Evolutionary conservation across 225 moss, liverwort and hornwort species (phyloP).

Genomic region (Pleurozium schreberi): DNA sequence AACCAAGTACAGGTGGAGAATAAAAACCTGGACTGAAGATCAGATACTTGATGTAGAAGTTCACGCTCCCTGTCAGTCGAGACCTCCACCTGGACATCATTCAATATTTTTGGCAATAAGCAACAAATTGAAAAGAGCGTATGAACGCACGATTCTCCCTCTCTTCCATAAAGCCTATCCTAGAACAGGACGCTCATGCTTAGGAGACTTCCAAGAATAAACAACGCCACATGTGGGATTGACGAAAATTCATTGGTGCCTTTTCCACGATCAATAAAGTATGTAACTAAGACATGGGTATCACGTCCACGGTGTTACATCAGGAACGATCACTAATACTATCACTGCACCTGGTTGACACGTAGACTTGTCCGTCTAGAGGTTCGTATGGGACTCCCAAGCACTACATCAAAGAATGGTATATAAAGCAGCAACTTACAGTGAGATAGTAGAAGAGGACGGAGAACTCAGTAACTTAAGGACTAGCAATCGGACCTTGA

Average conservation of each 20-base stretch:
- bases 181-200: not conserved
- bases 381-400: not conserved
- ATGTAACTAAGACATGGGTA: not conserved
- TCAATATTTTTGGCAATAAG: not conserved
- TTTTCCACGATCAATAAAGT: not conserved
- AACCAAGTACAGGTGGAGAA: not conserved
- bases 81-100: conserved; percentile 24
- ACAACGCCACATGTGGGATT: not conserved
- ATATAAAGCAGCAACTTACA: not conserved
- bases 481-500: not conserved
- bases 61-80: conserved; percentile 46
- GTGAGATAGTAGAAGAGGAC: not conserved
- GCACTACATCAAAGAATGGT: conserved; percentile 12
- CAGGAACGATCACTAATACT: conserved; percentile 13
- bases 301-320: not conserved
- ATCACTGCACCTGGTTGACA: conserved; percentile 24
- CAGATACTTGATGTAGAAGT: conserved; percentile 49
- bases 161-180: not conserved
- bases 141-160: not conserved
- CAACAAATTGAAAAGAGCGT: not conserved
- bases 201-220: not conserved
- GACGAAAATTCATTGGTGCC: not conserved
- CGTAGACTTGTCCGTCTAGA: not conserved
- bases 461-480: not conserved
- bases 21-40: conserved; percentile 41